Conservation (phyloP, 495 filamentous ascomycete species). For the Xanthoparmelia taractica region DNA sequence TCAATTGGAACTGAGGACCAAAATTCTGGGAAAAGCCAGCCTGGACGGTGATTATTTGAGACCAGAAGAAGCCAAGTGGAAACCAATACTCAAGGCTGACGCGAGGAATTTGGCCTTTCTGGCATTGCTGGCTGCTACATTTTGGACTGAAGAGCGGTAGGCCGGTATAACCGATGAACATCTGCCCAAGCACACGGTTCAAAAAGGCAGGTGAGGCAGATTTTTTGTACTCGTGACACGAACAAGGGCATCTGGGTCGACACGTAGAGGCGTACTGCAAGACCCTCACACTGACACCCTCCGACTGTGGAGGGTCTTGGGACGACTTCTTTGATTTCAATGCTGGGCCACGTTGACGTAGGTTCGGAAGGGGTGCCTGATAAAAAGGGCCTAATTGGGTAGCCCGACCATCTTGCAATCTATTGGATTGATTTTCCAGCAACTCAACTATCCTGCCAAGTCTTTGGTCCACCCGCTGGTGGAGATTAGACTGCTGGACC, state of each 20-base stretch:
- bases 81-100: constrained; percentile 19
- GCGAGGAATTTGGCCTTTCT: constrained; percentile 1
- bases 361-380: no score
- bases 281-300: constrained; percentile 1
- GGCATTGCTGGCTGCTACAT: background rate
- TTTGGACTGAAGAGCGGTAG: constrained; percentile 3
- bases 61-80: constrained; percentile 17
- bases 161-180: constrained; percentile 12
- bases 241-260: constrained; percentile 5
- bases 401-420: no score
- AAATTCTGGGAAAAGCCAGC: background rate
- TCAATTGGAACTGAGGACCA: constrained; percentile 13
- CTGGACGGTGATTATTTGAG: constrained; percentile 12
- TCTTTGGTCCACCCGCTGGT: constrained; percentile 9
- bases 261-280: constrained; percentile 7
- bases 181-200: constrained; percentile 9
- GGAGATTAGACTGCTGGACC: background rate
- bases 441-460: no score
- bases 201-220: constrained; percentile 2
- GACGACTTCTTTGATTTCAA: background rate
- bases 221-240: background rate
- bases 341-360: no score
- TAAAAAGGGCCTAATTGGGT: no score
- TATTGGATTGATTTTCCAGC: no score
- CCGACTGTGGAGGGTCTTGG: background rate